phyloP scores from a whole-genome alignment of 2,329 filamentous ascomycete species.

The Dactylonectria macrodidyma region DNA sequence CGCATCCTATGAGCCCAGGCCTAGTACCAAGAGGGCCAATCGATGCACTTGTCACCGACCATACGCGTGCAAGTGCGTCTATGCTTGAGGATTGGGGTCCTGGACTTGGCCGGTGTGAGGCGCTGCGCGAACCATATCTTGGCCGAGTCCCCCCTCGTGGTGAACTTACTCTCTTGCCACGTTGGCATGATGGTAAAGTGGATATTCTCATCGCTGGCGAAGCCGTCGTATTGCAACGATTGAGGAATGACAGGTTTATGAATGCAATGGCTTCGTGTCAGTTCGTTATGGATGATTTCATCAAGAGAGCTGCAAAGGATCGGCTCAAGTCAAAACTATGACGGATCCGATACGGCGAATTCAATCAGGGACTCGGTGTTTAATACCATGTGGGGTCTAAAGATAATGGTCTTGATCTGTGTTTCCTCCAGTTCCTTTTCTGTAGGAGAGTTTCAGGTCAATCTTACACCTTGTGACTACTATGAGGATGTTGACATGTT shows the following conservation, averaged over 20 bases:
- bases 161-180: constrained; percentile 24
- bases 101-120: constrained; percentile 26
- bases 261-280: constrained; percentile 22
- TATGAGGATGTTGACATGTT: no score
- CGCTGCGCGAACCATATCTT: constrained; percentile 25
- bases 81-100: constrained; percentile 28
- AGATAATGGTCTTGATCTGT: neutral
- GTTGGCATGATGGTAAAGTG: constrained; percentile 15
- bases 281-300: constrained; percentile 17
- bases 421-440: neutral
- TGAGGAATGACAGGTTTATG: constrained; percentile 12
- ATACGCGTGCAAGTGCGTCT: constrained; percentile 17
- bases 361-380: neutral
- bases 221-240: constrained; percentile 17
- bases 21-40: constrained; percentile 21
- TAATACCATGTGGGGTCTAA: neutral
- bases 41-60: constrained; percentile 19
- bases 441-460: no score
- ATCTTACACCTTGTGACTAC: no score
- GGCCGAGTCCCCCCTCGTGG: constrained; percentile 20
- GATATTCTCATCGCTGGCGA: constrained; percentile 28
- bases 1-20: constrained; percentile 19
- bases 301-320: neutral
- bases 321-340: constrained; percentile 1
- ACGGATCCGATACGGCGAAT: neutral